phyloP scores from a whole-genome alignment of 768 basidiomycete genomes.

The Phanerochaete sordida region DNA sequence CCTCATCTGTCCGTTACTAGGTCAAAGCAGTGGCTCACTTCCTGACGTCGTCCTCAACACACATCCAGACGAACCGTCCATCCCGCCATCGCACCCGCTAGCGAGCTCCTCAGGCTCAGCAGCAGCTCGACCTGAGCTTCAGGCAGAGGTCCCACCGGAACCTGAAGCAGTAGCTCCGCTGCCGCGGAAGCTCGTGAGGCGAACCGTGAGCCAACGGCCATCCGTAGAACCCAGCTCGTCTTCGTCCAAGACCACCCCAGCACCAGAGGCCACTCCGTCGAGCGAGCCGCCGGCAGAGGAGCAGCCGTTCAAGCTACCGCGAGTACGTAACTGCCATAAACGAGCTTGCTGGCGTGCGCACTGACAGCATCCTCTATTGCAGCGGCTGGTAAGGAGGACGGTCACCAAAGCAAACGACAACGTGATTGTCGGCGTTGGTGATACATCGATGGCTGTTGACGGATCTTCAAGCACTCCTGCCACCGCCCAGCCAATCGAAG shows the following conservation, averaged over 20 bases:
- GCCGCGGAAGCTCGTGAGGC: slow-evolving; percentile 30
- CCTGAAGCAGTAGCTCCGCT: no score
- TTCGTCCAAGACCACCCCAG: no score
- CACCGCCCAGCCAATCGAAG: background rate
- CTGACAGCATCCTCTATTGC: no score
- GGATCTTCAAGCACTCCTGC: background rate
- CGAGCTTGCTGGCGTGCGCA: background rate
- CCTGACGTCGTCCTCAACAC: slow-evolving; percentile 54
- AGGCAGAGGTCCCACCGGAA: no score
- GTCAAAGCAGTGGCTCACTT: slow-evolving; percentile 19
- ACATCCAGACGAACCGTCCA: slow-evolving; percentile 46
- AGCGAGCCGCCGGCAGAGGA: background rate
- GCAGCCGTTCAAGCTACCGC: background rate
- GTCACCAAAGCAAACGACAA: background rate
- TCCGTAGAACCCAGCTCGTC: no score
- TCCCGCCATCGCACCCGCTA: slow-evolving; percentile 14
- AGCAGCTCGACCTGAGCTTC: slow-evolving; percentile 14
- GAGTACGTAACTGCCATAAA: background rate
- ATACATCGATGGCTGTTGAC: background rate
- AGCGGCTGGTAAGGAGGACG: background rate
- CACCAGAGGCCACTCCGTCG: background rate
- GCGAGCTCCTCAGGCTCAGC: background rate
- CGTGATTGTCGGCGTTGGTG: background rate
- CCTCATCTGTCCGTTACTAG: background rate
- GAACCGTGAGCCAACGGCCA: no score